phyloP scores from a whole-genome alignment of 352 stramenopile species.

The Stephanocyclus meneghinianus region DNA sequence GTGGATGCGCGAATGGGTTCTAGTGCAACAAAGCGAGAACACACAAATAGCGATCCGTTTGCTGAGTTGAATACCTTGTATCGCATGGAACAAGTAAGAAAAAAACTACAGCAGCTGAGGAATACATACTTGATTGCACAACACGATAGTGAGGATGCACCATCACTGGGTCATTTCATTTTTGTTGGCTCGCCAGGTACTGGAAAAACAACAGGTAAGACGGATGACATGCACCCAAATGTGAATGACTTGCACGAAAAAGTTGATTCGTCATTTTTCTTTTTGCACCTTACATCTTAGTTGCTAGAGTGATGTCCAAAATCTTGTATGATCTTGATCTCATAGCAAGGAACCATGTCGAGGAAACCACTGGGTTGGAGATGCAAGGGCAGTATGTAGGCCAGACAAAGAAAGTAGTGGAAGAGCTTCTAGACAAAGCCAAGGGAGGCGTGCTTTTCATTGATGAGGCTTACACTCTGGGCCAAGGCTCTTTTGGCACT shows the following conservation, averaged over 20 bases:
- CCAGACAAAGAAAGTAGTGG: slow-evolving; percentile 87
- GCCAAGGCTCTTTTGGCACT: slow-evolving; percentile 82
- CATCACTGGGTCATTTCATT: slow-evolving; percentile 45
- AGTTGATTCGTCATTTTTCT: not conserved
- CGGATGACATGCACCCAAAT: not conserved
- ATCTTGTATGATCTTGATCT: slow-evolving; percentile 30
- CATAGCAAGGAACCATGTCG: slow-evolving; percentile 10
- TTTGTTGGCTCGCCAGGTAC: slow-evolving; percentile 86
- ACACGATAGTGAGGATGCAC: slow-evolving; percentile 37
- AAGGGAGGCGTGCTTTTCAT: slow-evolving; percentile 83
- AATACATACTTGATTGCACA: slow-evolving; percentile 31
- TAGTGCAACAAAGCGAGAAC: slow-evolving; percentile 15
- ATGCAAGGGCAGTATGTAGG: slow-evolving; percentile 82
- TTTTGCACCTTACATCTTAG: not conserved
- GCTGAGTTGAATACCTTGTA: slow-evolving; percentile 45
- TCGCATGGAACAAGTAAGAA: slow-evolving; percentile 44
- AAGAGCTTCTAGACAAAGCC: slow-evolving; percentile 84
- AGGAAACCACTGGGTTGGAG: slow-evolving; percentile 48
- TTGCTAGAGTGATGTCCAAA: slow-evolving; percentile 31
- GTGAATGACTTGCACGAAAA: not conserved
- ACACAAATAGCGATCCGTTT: slow-evolving; percentile 21
- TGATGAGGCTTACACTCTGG: slow-evolving; percentile 84
- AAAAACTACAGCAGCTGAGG: slow-evolving; percentile 47
- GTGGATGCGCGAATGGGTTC: slow-evolving; percentile 27
- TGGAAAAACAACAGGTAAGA: slow-evolving; percentile 16